Percentiles rank a stretch among this genome's conserved stretches.
Evolutionary conservation across 768 basidiomycete species (phyloP).

Genomic region (Lactifluus volemus): DNA sequence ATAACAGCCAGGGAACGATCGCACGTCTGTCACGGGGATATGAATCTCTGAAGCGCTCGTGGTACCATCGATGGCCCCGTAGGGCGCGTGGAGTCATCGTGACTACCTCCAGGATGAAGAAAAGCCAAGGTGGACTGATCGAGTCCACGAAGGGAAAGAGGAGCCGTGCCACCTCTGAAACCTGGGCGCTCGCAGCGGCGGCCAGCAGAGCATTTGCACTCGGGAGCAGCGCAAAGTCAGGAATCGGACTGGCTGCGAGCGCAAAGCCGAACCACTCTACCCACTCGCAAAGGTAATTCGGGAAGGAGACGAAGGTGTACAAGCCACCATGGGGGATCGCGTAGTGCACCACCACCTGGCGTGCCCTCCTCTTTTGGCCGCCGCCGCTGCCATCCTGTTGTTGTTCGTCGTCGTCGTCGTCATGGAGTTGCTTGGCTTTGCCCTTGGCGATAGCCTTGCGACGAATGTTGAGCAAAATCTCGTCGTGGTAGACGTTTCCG

Average conservation of each 20-base stretch:
- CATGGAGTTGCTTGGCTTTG: constrained; percentile 22
- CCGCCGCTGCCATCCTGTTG: no score
- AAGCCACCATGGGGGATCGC: constrained; percentile 74
- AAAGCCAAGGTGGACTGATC: constrained; percentile 70
- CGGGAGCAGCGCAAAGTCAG: constrained; percentile 21
- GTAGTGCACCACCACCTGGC: constrained; percentile 43
- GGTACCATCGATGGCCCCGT: constrained; percentile 84
- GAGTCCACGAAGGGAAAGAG: constrained; percentile 27
- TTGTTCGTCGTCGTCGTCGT: background rate
- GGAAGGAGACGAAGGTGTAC: constrained; percentile 75
- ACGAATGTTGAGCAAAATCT: constrained; percentile 76
- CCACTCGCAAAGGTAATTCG: constrained; percentile 96
- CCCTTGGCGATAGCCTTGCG: constrained; percentile 42
- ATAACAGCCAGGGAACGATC: constrained; percentile 74
- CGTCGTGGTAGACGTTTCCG: constrained; percentile 86
- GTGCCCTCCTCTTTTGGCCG: background rate
- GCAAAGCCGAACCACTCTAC: constrained; percentile 88
- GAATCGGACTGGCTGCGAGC: constrained; percentile 55
- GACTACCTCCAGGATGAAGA: constrained; percentile 61
- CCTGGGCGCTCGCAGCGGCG: background rate
- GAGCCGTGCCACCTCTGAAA: constrained; percentile 3
- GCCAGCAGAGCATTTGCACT: background rate
- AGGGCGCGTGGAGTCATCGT: constrained; percentile 78
- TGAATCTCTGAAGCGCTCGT: constrained; percentile 51
- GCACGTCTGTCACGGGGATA: constrained; percentile 73